These are phyloP conservation scores for Syzygium jambos DNA, from an alignment of 345 rosid genomes.

Conservation along the genomic window DNA sequence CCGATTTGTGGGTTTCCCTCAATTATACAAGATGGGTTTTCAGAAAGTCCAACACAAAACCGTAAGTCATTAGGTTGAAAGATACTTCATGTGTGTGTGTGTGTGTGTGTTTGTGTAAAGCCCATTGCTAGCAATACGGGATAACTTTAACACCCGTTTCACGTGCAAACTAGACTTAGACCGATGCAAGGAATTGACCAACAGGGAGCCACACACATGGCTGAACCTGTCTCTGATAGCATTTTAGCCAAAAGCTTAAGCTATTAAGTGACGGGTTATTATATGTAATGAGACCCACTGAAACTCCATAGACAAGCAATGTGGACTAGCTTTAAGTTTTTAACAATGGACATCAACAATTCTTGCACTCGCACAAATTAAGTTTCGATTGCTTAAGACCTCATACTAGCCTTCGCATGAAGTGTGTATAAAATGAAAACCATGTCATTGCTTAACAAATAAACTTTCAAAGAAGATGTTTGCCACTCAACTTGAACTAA, in stretches of 20 bases:
- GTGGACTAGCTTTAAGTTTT: too few relatives aligned
- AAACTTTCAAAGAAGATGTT: not conserved
- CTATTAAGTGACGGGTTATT: not conserved
- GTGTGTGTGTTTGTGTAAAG: not conserved
- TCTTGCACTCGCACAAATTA: not conserved
- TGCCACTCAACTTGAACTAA: not conserved
- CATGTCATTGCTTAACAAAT: not conserved
- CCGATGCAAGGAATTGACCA: not conserved
- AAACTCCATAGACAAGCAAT: too few relatives aligned
- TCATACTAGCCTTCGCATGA: not conserved
- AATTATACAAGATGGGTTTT: not conserved
- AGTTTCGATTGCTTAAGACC: not conserved
- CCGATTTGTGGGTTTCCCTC: not conserved
- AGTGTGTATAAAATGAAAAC: not conserved
- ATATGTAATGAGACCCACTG: too few relatives aligned
- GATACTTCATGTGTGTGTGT: too few relatives aligned
- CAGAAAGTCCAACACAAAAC: not conserved
- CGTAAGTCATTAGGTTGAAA: not conserved
- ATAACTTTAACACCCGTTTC: not conserved
- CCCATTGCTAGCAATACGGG: not conserved
- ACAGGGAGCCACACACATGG: not conserved
- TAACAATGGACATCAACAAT: not conserved
- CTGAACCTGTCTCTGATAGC: not conserved
- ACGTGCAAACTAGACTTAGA: not conserved
- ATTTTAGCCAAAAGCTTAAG: not conserved